Conservation (phyloP, 345 rosid species). For the Pugionium dolabratum region DNA sequence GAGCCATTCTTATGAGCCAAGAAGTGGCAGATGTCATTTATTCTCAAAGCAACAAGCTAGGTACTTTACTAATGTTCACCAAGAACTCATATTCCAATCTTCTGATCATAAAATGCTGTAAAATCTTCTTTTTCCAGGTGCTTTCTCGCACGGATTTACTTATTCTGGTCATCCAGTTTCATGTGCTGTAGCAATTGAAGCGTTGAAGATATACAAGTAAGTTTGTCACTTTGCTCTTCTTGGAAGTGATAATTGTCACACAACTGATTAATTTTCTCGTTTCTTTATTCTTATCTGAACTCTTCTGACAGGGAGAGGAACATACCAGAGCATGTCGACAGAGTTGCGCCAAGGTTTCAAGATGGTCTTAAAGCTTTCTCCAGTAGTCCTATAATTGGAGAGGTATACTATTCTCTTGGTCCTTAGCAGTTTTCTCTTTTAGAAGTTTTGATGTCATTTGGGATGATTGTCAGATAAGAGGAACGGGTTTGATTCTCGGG, state of each 20-base stretch:
- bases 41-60: conserved; percentile 95
- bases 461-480: conserved; percentile 61
- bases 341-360: conserved; percentile 75
- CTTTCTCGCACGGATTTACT: conserved; percentile 92
- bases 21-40: conserved; percentile 81
- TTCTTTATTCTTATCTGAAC: background rate
- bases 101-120: conserved; percentile 6
- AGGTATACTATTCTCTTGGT: conserved; percentile 48
- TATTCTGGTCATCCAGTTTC: conserved; percentile 97
- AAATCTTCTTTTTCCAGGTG: conserved; percentile 44
- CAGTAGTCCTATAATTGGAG: conserved; percentile 82
- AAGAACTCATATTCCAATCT: background rate
- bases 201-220: conserved; percentile 72
- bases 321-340: conserved; percentile 56
- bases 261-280: background rate
- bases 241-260: background rate
- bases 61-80: conserved; percentile 40
- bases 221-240: conserved; percentile 23
- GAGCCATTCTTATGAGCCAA: conserved; percentile 84
- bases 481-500: conserved; percentile 86
- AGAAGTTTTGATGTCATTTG: conserved; percentile 10
- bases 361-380: conserved; percentile 80
- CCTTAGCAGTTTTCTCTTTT: background rate
- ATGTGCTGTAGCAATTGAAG: conserved; percentile 86
- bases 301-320: conserved; percentile 66